Percentiles rank a stretch among this genome's conserved stretches.
These are phyloP conservation scores for Lophiotrema nucula DNA, from an alignment of 495 filamentous ascomycete genomes.

Conservation along the genomic window DNA sequence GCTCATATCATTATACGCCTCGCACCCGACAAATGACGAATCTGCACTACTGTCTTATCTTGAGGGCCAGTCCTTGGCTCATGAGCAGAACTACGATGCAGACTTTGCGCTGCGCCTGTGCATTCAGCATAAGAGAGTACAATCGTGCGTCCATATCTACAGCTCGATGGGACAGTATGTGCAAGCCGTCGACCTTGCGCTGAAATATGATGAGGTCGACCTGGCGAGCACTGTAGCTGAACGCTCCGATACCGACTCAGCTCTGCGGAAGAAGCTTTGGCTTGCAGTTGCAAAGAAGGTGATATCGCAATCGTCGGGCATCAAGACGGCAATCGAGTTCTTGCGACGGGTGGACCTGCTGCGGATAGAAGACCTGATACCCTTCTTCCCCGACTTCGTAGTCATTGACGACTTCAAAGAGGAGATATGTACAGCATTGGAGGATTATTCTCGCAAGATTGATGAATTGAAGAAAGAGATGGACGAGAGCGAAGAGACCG, in stretches of 20 bases:
- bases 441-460: conserved; percentile 87
- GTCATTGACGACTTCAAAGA: conserved; percentile 99
- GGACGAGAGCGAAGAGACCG: conserved; percentile 87
- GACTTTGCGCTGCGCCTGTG: conserved; percentile 96
- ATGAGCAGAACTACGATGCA: conserved; percentile 77
- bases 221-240: conserved; percentile 90
- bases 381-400: conserved; percentile 99
- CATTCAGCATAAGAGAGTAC: conserved; percentile 87
- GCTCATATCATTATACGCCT: conserved; percentile 91
- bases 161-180: conserved; percentile 89
- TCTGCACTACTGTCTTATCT: conserved; percentile 83
- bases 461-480: conserved; percentile 89
- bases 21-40: conserved; percentile 77
- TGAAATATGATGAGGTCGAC: conserved; percentile 84
- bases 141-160: conserved; percentile 94
- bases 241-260: conserved; percentile 67
- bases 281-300: conserved; percentile 90
- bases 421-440: conserved; percentile 89
- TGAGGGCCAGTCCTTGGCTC: conserved; percentile 61
- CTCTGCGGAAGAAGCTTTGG: conserved; percentile 93
- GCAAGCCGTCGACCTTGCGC: conserved; percentile 86
- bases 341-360: conserved; percentile 86
- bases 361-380: conserved; percentile 93
- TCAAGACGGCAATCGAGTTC: conserved; percentile 94
- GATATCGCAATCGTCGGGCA: conserved; percentile 76